Percentiles rank a stretch among this genome's conserved stretches.
These are phyloP conservation scores for Mycosarcoma mackinlayi DNA, from an alignment of 1,284 basidiomycete species.

Conservation along the genomic window DNA sequence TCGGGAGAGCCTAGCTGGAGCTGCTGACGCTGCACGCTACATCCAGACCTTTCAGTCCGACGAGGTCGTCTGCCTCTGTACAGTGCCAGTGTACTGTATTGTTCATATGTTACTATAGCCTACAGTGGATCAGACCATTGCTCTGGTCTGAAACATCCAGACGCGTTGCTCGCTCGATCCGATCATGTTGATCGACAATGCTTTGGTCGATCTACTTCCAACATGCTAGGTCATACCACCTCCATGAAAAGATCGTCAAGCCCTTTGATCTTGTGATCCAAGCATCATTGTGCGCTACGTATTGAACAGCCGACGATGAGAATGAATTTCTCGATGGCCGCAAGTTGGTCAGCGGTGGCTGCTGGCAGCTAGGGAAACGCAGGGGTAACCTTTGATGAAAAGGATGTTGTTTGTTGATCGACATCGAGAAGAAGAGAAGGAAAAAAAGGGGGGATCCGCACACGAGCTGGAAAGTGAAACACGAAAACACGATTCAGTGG, in stretches of 20 bases:
- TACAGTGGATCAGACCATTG: too few species aligned
- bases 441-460: neutral
- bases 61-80: too few species aligned
- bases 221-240: slow-evolving; percentile 24
- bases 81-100: too few species aligned
- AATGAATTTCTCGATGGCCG: too few species aligned
- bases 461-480: slow-evolving; percentile 1
- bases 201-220: neutral
- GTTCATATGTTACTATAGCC: too few species aligned
- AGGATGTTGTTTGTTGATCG: slow-evolving; percentile 6
- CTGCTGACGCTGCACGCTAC: too few species aligned
- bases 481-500: slow-evolving; percentile 2
- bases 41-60: too few species aligned
- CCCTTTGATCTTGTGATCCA: too few species aligned
- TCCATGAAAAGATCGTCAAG: neutral
- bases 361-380: too few species aligned
- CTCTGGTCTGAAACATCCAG: neutral
- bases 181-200: slow-evolving; percentile 10
- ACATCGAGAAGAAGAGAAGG: neutral
- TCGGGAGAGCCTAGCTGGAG: too few species aligned
- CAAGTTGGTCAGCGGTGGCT: too few species aligned
- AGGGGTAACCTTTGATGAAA: too few species aligned
- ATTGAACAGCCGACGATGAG: neutral
- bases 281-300: neutral
- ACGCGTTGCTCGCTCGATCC: neutral